Evolutionary conservation across 805 yeast species (phyloP).

Genomic region (Hagleromyces aurorensis): DNA sequence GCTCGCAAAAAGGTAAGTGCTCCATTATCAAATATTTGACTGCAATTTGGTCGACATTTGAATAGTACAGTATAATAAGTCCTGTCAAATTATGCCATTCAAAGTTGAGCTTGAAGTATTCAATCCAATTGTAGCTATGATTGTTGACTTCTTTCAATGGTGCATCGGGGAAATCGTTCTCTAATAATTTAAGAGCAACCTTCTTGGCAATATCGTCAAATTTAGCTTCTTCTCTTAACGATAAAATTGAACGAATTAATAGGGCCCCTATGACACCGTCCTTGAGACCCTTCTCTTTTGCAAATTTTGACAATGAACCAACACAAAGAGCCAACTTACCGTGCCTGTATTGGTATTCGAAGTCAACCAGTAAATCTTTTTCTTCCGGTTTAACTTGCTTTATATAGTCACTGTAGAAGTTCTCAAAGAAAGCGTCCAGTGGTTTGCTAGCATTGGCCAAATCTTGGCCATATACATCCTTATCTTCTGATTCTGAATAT

Average conservation of each 20-base stretch:
- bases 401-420: slow-evolving; percentile 33
- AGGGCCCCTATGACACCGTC: slow-evolving; percentile 23
- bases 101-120: slow-evolving; percentile 14
- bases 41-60: slow-evolving; percentile 4
- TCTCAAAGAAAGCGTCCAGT: slow-evolving; percentile 37
- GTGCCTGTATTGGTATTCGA: slow-evolving; percentile 21
- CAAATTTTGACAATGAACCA: slow-evolving; percentile 22
- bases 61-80: slow-evolving; percentile 16
- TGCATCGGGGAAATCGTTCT: slow-evolving; percentile 15
- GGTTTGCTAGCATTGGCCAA: slow-evolving; percentile 33
- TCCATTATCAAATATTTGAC: slow-evolving; percentile 18
- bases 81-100: slow-evolving; percentile 9
- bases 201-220: slow-evolving; percentile 27
- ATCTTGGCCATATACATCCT: slow-evolving; percentile 53
- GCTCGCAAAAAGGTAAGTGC: slow-evolving; percentile 17
- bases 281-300: slow-evolving; percentile 13
- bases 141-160: slow-evolving; percentile 17
- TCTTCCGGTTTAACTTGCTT: slow-evolving; percentile 39
- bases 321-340: slow-evolving; percentile 28
- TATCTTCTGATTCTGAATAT: slow-evolving; percentile 45
- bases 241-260: slow-evolving; percentile 19
- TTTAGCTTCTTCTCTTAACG: slow-evolving; percentile 15
- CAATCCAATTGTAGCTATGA: slow-evolving; percentile 19
- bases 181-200: slow-evolving; percentile 26
- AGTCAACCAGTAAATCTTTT: slow-evolving; percentile 23